Conservation (phyloP, 2,329 filamentous ascomycete species). For the Xenoacremonium recifei region DNA sequence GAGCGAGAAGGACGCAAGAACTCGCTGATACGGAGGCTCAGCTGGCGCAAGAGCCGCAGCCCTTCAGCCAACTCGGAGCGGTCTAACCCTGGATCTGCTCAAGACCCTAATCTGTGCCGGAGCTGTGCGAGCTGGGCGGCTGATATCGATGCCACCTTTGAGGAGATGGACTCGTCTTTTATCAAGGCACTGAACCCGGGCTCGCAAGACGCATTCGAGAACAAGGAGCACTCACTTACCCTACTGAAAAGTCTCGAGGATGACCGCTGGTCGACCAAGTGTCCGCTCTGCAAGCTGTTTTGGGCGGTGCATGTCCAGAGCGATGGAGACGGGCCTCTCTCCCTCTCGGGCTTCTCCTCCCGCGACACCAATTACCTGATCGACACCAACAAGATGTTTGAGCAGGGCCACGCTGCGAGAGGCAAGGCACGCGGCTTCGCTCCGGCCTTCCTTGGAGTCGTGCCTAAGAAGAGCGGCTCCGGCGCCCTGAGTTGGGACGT, state of each 20-base stretch:
- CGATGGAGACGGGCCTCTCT: slow-evolving; percentile 28
- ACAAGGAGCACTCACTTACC: slow-evolving; percentile 28
- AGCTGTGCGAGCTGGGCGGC: slow-evolving; percentile 31
- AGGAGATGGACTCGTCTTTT: slow-evolving; percentile 31
- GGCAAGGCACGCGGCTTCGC: slow-evolving; percentile 27
- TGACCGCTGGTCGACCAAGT: slow-evolving; percentile 32
- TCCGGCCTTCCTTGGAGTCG: slow-evolving; percentile 31
- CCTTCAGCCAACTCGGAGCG: slow-evolving; percentile 34
- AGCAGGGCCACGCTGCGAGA: slow-evolving; percentile 29
- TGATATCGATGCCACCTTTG: slow-evolving; percentile 32
- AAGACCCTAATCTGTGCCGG: slow-evolving; percentile 31
- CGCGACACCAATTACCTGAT: slow-evolving; percentile 35
- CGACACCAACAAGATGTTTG: slow-evolving; percentile 29
- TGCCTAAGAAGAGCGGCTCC: slow-evolving; percentile 30
- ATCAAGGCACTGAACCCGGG: slow-evolving; percentile 25
- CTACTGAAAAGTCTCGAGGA: slow-evolving; percentile 29
- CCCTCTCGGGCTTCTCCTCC: slow-evolving; percentile 33
- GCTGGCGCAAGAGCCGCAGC: slow-evolving; percentile 35
- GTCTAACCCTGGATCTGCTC: slow-evolving; percentile 20
- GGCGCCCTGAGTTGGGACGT: slow-evolving; percentile 30
- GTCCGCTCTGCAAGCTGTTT: slow-evolving; percentile 35
- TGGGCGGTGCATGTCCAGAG: slow-evolving; percentile 31
- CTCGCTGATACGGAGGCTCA: slow-evolving; percentile 35
- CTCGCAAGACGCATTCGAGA: slow-evolving; percentile 31
- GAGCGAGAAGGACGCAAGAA: slow-evolving; percentile 25